phyloP scores from a whole-genome alignment of 805 yeast genomes.

The Myxozyma monticola region DNA sequence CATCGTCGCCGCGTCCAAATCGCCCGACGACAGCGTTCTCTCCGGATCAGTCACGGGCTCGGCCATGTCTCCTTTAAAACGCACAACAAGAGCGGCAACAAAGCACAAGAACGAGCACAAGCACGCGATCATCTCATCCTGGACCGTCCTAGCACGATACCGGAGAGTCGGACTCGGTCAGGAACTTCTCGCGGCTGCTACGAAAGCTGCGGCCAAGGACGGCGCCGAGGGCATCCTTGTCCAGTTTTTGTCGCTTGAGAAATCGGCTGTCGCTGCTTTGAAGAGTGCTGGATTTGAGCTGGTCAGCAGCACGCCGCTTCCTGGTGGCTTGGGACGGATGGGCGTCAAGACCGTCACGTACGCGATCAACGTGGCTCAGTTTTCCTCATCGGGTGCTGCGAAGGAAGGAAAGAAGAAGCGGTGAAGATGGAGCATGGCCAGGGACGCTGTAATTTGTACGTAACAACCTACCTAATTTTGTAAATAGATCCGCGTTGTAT shows the following conservation, averaged over 20 bases:
- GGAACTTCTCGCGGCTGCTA: conserved; percentile 22
- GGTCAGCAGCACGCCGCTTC: conserved; percentile 10
- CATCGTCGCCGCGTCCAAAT: not conserved
- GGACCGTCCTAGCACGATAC: conserved; percentile 30
- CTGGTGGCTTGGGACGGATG: conserved; percentile 21
- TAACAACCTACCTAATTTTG: no score
- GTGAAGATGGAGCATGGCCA: no score
- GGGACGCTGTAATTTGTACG: no score
- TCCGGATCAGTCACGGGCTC: not conserved
- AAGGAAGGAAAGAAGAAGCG: no score
- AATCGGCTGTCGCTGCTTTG: conserved; percentile 13
- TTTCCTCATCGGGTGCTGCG: no score
- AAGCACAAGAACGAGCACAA: conserved; percentile 1
- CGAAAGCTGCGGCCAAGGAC: conserved; percentile 18
- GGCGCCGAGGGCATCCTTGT: conserved; percentile 8
- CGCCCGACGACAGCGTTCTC: conserved; percentile 3
- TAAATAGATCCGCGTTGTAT: no score
- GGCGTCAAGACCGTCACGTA: conserved; percentile 27
- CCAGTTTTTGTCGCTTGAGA: conserved; percentile 25
- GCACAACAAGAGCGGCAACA: not conserved
- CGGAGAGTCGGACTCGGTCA: conserved; percentile 32
- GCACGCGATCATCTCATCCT: conserved; percentile 28
- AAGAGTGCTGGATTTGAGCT: conserved; percentile 8
- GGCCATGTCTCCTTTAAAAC: not conserved
- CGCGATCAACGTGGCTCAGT: conserved; percentile 14